Conservation (phyloP, 306 rosid species). For the Lathyrus oleraceus region DNA sequence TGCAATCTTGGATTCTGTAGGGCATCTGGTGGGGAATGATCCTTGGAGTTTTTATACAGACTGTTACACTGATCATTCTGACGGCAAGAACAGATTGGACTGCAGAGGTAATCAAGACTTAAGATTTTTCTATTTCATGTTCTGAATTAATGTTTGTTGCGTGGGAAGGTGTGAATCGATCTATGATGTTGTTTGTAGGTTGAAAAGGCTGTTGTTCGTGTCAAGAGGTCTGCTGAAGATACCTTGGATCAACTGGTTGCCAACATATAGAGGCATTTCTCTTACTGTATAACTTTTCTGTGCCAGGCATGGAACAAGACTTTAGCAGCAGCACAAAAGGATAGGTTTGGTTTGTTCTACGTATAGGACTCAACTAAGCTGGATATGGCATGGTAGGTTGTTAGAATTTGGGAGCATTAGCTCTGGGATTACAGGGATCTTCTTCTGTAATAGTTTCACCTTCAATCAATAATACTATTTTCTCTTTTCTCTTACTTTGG, state of each 20-base stretch:
- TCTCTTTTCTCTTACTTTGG: not conserved
- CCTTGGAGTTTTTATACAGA: constrained; percentile 68
- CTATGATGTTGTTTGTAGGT: constrained; percentile 46
- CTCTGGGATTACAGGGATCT: not conserved
- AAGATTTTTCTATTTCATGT: not conserved
- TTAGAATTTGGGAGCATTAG: not conserved
- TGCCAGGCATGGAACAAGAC: too few relatives aligned
- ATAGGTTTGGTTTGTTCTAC: not conserved
- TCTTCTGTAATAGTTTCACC: not conserved
- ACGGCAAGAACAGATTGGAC: constrained; percentile 67
- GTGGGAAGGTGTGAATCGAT: not conserved
- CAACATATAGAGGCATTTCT: constrained; percentile 14
- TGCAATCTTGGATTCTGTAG: constrained; percentile 36
- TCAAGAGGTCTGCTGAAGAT: constrained; percentile 46
- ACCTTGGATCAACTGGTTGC: constrained; percentile 36
- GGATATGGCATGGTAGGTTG: not conserved
- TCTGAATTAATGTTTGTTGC: not conserved
- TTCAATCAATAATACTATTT: not conserved
- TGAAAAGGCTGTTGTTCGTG: constrained; percentile 48
- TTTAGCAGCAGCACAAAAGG: too few relatives aligned
- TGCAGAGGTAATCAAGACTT: constrained; percentile 49
- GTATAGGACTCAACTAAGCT: not conserved
- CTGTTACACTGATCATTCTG: constrained; percentile 52
- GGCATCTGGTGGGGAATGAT: constrained; percentile 85
- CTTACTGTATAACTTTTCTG: not conserved